Conservation (phyloP, 179 eudicot species). For the Pouteria campechiana region DNA sequence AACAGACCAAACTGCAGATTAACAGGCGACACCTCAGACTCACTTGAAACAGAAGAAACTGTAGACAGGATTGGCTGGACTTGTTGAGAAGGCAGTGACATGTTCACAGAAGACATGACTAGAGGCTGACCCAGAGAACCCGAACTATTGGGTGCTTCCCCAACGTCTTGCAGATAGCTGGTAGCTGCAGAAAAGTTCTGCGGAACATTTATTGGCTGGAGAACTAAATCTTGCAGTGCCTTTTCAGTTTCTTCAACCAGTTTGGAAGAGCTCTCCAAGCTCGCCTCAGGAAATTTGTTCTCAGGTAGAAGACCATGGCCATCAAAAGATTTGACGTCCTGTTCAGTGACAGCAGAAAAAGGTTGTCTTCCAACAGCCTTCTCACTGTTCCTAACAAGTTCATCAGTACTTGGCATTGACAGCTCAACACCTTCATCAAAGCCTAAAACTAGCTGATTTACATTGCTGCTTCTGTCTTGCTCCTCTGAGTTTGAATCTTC, state of each 20-base stretch:
- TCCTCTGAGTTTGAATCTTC: slow-evolving; percentile 47
- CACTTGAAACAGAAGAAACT: slow-evolving; percentile 27
- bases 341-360: slow-evolving; percentile 13
- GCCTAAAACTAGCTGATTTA: slow-evolving; percentile 76
- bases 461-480: slow-evolving; percentile 22
- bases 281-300: slow-evolving; percentile 14
- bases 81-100: slow-evolving; percentile 19
- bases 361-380: slow-evolving; percentile 21
- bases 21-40: slow-evolving; percentile 52
- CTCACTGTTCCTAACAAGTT: slow-evolving; percentile 42
- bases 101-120: slow-evolving; percentile 19
- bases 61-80: slow-evolving; percentile 23
- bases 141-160: slow-evolving; percentile 13
- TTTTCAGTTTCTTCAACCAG: slow-evolving; percentile 19
- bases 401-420: slow-evolving; percentile 62
- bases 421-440: slow-evolving; percentile 96
- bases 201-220: slow-evolving; percentile 16
- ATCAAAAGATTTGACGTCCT: slow-evolving; percentile 25
- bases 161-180: slow-evolving; percentile 16
- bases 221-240: slow-evolving; percentile 17
- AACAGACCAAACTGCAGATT: slow-evolving; percentile 94
- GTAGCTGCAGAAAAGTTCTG: slow-evolving; percentile 10
- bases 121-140: slow-evolving; percentile 17
- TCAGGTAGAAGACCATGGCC: slow-evolving; percentile 16
- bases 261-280: slow-evolving; percentile 10